Conservation (phyloP, 83 land plant genomes). For the Larix sibirica region DNA sequence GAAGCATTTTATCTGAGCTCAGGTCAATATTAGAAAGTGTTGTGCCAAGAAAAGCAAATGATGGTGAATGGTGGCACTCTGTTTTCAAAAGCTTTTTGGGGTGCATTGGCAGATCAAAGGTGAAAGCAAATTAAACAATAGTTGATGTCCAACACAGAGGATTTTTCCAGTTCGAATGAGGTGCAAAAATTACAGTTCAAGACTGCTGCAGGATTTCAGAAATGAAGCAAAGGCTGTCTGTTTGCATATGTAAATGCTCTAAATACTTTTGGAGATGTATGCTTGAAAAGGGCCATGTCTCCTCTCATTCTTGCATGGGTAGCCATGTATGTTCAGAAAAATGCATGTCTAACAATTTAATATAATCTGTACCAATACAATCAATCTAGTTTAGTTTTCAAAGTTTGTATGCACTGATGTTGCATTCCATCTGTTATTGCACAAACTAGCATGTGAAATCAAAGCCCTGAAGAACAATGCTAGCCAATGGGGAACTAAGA, state of each 20-base stretch:
- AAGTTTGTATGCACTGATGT: no score
- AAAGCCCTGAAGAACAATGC: no score
- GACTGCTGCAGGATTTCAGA: conserved; percentile 16
- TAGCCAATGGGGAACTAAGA: no score
- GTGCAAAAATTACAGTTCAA: conserved; percentile 32
- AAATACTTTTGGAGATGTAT: conserved; percentile 33
- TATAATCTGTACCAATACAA: no score
- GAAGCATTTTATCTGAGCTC: conserved; percentile 8
- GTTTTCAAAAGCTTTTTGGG: conserved; percentile 25
- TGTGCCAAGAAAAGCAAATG: conserved; percentile 10
- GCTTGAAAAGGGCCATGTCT: conserved; percentile 23
- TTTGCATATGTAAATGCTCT: conserved; percentile 32
- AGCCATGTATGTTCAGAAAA: conserved; percentile 23
- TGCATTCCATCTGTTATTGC: no score
- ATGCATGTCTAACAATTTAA: no score
- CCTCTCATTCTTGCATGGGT: conserved; percentile 32
- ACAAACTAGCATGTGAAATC: no score
- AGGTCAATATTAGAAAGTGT: conserved; percentile 15
- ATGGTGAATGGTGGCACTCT: conserved; percentile 34
- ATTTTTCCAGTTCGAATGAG: conserved; percentile 22
- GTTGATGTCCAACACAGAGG: conserved; percentile 23
- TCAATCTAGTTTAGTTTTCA: no score
- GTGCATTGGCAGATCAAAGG: conserved; percentile 25
- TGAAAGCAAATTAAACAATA: conserved; percentile 16
- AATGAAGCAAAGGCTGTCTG: conserved; percentile 13